Conservation (phyloP, 176 grass and related monocot genomes). For the Zizania latifolia region DNA sequence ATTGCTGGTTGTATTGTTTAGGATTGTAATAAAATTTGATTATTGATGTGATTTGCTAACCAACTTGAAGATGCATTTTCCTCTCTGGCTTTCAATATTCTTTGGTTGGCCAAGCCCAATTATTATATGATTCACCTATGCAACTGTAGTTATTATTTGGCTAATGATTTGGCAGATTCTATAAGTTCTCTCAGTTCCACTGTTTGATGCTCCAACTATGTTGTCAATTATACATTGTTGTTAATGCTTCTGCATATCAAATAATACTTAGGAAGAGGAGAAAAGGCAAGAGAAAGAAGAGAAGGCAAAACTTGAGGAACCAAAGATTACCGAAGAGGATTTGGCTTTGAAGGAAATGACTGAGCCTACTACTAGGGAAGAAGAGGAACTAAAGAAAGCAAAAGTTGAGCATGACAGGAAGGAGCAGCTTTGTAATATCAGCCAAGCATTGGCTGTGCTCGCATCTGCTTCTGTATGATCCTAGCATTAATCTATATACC, state of each 20-base stretch:
- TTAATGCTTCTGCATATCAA: constrained; percentile 5
- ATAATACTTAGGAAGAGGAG: constrained; percentile 63
- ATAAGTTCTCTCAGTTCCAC: not conserved
- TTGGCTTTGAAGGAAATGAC: constrained; percentile 86
- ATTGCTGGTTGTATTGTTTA: not conserved
- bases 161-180: not conserved
- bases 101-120: not conserved
- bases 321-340: constrained; percentile 47
- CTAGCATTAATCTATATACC: constrained; percentile 16
- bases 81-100: not conserved
- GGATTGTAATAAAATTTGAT: not conserved
- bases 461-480: constrained; percentile 89
- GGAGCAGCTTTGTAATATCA: constrained; percentile 72
- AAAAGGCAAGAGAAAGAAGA: constrained; percentile 75
- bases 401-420: constrained; percentile 52
- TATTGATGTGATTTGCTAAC: not conserved
- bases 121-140: constrained; percentile 1
- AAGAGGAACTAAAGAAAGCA: constrained; percentile 51
- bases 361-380: constrained; percentile 62
- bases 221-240: not conserved
- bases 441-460: constrained; percentile 69
- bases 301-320: constrained; percentile 48
- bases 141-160: not conserved
- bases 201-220: constrained; percentile 8
- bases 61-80: not conserved